These are phyloP conservation scores for Cryphonectria carpinicola DNA, from an alignment of 2,329 filamentous ascomycete species.

Conservation along the genomic window DNA sequence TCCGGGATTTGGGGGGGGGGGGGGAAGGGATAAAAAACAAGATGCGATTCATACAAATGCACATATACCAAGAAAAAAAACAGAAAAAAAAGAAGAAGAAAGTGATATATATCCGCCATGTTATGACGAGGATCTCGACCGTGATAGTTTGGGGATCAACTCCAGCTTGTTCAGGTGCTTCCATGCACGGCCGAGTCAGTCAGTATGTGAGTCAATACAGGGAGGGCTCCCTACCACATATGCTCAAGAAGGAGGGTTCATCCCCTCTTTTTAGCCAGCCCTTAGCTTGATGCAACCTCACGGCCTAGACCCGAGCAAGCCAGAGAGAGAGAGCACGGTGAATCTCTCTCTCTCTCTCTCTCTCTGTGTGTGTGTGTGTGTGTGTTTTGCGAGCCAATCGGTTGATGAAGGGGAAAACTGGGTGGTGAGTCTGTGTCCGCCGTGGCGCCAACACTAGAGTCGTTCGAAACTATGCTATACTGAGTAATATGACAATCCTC, in stretches of 20 bases:
- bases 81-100: too few species aligned
- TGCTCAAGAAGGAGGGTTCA: constrained; percentile 3
- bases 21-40: neutral
- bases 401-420: too few species aligned
- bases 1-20: neutral
- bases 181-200: constrained; percentile 16
- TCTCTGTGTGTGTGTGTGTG: neutral
- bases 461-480: neutral
- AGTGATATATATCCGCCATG: neutral
- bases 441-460: neutral
- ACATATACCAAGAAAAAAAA: neutral
- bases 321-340: neutral
- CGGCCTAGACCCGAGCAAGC: neutral
- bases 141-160: neutral
- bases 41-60: neutral
- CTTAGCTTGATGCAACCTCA: constrained; percentile 9
- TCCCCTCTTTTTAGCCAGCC: neutral
- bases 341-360: neutral
- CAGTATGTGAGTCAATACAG: neutral
- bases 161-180: neutral
- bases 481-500: neutral
- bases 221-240: too few species aligned
- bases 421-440: neutral
- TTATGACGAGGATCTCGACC: neutral
- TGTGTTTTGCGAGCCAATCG: neutral